Conservation (phyloP, 371 early-diverging fungal species). For the Circinella umbellata region DNA sequence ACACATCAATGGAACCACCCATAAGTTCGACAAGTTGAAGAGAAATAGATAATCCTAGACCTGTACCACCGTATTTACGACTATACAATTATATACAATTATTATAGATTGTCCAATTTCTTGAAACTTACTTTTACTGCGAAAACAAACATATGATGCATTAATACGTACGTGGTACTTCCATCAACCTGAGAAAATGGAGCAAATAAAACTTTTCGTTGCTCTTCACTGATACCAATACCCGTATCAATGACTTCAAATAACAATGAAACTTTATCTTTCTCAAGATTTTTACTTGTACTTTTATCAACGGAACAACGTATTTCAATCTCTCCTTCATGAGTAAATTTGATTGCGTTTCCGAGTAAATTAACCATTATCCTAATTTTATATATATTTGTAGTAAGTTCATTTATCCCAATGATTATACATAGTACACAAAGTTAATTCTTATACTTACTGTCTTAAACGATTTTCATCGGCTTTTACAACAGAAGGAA, state of each 20-base stretch:
- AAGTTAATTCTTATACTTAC: conserved; percentile 16
- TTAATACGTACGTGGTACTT: conserved; percentile 49
- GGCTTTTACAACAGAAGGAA: conserved; percentile 43
- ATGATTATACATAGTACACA: neutral
- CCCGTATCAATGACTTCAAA: conserved; percentile 56
- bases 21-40: conserved; percentile 57
- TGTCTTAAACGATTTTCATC: conserved; percentile 54
- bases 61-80: conserved; percentile 68
- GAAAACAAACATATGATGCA: neutral
- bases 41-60: conserved; percentile 64
- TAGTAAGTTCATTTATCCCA: conserved; percentile 8
- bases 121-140: too few relatives aligned
- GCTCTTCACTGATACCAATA: conserved; percentile 60
- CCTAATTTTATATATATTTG: conserved; percentile 11
- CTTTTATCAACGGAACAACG: conserved; percentile 36
- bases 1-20: conserved; percentile 58
- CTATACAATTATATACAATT: conserved; percentile 10
- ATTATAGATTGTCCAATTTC: too few relatives aligned
- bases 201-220: conserved; percentile 59
- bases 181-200: conserved; percentile 64
- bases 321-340: conserved; percentile 58
- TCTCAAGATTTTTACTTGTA: neutral
- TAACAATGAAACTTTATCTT: conserved; percentile 25
- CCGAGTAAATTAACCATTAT: conserved; percentile 47
- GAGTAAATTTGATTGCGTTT: conserved; percentile 59